phyloP scores from a whole-genome alignment of 371 early-diverging fungal genomes.

The Parasitella parasitica region DNA sequence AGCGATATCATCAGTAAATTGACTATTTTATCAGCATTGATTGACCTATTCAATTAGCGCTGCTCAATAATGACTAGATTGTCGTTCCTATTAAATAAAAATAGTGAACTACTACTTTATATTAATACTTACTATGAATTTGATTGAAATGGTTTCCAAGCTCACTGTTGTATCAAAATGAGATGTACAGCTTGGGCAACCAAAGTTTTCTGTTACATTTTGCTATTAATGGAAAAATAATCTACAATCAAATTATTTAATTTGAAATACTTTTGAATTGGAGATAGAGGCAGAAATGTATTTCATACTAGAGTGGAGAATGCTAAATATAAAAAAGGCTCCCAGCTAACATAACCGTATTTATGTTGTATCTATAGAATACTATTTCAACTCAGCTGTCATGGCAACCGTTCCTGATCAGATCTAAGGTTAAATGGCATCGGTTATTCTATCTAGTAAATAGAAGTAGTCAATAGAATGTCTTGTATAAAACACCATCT shows the following conservation, averaged over 20 bases:
- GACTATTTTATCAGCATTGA: no score
- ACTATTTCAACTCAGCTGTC: no score
- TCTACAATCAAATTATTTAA: constrained; percentile 8
- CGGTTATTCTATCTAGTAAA: no score
- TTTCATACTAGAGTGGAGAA: constrained; percentile 7
- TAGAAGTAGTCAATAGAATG: no score
- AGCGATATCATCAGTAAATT: no score
- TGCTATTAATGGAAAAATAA: constrained; percentile 13
- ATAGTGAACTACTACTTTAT: constrained; percentile 11
- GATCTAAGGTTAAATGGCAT: no score
- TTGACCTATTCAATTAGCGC: no score
- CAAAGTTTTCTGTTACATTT: constrained; percentile 16
- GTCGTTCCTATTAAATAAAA: background rate
- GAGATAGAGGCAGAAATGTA: constrained; percentile 9
- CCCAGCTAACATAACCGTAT: no score
- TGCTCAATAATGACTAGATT: no score
- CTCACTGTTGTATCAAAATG: constrained; percentile 14
- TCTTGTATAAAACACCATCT: no score
- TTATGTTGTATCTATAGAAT: no score
- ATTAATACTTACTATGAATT: constrained; percentile 14
- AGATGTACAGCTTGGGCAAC: constrained; percentile 15
- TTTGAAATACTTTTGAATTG: constrained; percentile 13
- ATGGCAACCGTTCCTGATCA: no score
- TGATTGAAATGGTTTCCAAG: constrained; percentile 15
- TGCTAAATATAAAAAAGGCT: constrained; percentile 8